Conservation (phyloP, 495 filamentous ascomycete genomes). For the Podospora comata region DNA sequence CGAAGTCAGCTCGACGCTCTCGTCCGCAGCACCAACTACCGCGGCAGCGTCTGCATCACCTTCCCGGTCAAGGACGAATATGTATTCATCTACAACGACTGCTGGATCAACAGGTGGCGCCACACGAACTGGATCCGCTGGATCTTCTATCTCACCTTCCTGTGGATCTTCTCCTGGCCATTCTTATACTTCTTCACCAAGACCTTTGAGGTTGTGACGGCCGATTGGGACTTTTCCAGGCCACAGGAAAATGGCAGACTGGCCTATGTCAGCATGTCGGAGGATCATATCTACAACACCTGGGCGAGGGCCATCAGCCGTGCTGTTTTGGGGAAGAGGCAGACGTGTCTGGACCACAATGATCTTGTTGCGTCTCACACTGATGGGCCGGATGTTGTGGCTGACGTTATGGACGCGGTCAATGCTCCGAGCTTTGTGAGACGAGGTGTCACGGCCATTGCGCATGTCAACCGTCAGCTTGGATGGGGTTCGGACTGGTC, state of each 20-base stretch:
- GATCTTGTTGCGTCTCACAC: slow-evolving; percentile 41
- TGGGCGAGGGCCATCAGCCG: slow-evolving; percentile 44
- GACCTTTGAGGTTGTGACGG: slow-evolving; percentile 56
- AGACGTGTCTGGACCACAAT: slow-evolving; percentile 38
- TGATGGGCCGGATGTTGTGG: slow-evolving; percentile 27
- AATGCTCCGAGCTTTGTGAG: slow-evolving; percentile 33
- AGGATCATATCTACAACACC: slow-evolving; percentile 48
- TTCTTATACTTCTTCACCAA: slow-evolving; percentile 59
- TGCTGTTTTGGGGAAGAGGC: slow-evolving; percentile 42
- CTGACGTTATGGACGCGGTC: slow-evolving; percentile 29
- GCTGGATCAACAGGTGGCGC: slow-evolving; percentile 55
- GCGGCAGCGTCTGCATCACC: slow-evolving; percentile 49
- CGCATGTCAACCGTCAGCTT: slow-evolving; percentile 44
- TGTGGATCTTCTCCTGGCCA: slow-evolving; percentile 63
- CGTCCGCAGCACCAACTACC: slow-evolving; percentile 58
- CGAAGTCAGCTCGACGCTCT: slow-evolving; percentile 43
- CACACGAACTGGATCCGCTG: slow-evolving; percentile 53
- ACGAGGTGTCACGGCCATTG: slow-evolving; percentile 42
- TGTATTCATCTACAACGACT: slow-evolving; percentile 55
- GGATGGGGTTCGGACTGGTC: slow-evolving; percentile 40
- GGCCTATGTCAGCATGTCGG: slow-evolving; percentile 46
- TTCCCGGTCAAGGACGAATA: slow-evolving; percentile 50
- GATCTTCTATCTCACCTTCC: slow-evolving; percentile 58
- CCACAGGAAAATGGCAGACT: slow-evolving; percentile 27
- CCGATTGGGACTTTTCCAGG: slow-evolving; percentile 52